Base-by-base conservation (phyloP, 441 rosid genomes). In the Flueggea neowawraea region DNA sequence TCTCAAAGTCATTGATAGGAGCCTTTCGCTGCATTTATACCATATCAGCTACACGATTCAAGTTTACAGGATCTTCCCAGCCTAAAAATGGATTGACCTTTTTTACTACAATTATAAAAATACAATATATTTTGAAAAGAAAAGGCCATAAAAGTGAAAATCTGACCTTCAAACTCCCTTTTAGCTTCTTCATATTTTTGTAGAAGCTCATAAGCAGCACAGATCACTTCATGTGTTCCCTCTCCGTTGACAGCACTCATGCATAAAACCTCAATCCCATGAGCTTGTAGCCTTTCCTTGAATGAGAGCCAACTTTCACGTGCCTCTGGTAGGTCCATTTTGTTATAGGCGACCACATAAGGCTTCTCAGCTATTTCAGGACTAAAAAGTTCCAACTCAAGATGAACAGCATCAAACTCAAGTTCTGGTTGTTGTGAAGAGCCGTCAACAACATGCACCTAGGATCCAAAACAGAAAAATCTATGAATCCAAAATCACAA, bases 391-490 rank as follows among this genome's bases (percentile, higher is more conserved):
- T 93, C 97, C 62, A 93, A 82, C 78, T 93, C 98, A 2, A 93
- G 96, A 58, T 96, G 95, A 71, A 93, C 88, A 45, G 97, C 97
- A 75, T 90, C 98, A 67, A 85, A 93, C 78, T 93, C 98, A 60
- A 84, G 70, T 58, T 86, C 96, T 65, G 98, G 90, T 73, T 93
- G 96, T 61, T 71, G 81, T 53, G 86, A 73, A 33, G 96, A 90
- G 62, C 97, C 98, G 85, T 93, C 97, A 60, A 93, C 87, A 15
- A 93, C 87, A 80, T 93, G 98, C 45, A 90, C 84, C 97, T 93
- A 67, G 48, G 64, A 33, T 68, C 69, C 53, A 64, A 54, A 43
- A 43, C 8, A 43, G 45, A 43, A 43, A 43, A 43, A 43, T 6
- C 12, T 6, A 43, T 43, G 8, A 43, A 4, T 43, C 10, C 45